These are phyloP conservation scores for Plasmodium inui DNA, from an alignment of 169 alveolate species.

Conservation along the genomic window DNA sequence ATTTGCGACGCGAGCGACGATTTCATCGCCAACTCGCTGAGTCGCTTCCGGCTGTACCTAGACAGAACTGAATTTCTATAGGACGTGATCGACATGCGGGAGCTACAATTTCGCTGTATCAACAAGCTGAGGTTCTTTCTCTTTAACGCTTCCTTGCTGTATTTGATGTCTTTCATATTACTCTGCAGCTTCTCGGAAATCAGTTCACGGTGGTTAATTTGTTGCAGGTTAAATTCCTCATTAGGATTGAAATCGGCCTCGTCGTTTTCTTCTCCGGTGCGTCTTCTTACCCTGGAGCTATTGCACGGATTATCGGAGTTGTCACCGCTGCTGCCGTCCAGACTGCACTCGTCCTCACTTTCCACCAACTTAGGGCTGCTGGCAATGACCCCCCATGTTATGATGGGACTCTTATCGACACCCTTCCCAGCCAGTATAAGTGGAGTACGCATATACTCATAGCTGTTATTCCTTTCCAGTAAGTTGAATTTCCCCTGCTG, in stretches of 20 bases:
- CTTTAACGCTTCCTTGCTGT: conserved; percentile 53
- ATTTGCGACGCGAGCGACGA: conserved; percentile 49
- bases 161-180: conserved; percentile 42
- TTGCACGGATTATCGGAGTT: neutral
- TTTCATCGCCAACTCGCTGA: conserved; percentile 39
- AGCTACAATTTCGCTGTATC: conserved; percentile 37
- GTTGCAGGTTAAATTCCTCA: conserved; percentile 77
- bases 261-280: neutral
- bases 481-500: conserved; percentile 74
- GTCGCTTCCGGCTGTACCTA: conserved; percentile 38
- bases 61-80: conserved; percentile 45
- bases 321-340: neutral
- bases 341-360: neutral
- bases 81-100: conserved; percentile 59
- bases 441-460: conserved; percentile 82
- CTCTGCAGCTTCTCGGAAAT: conserved; percentile 76
- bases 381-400: conserved; percentile 78
- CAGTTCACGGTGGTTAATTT: conserved; percentile 77
- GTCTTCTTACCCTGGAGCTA: neutral
- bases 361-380: conserved; percentile 21
- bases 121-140: conserved; percentile 30
- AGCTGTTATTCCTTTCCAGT: conserved; percentile 59
- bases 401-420: conserved; percentile 72
- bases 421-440: conserved; percentile 78
- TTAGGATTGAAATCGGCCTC: neutral